Base-by-base conservation (phyloP, 805 yeast genomes). In the Komagataella ulmi region DNA sequence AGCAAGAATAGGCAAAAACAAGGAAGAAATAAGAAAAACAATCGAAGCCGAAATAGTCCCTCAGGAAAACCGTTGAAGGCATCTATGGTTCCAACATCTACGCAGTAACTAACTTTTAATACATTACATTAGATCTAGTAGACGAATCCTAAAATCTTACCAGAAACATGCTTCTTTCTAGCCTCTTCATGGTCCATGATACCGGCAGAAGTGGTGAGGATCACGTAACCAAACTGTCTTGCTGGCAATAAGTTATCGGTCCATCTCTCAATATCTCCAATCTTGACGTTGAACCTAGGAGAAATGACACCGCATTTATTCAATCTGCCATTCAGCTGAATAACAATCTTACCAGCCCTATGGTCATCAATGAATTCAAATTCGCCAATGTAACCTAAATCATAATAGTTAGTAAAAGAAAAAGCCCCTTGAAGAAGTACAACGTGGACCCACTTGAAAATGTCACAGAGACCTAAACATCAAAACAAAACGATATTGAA, bases 101-200 rank as follows among this genome's bases (percentile, higher is more conserved):
- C 40, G 14, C 40, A 14, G 6, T 30, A 30, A 30, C 40, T 10
- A 7, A 44, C 46, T 12, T 19, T 12, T 19, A 44, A n/a, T 19
- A 44, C 19, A 44, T 44, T 19, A 44, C 10, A 17, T 24, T n/a
- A 17, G n/a, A 52, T 61, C 68, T 86, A 90, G 86, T 90, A 90
- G 62, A 90, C 97, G 81, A 88, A 90, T 72, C 97, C 98, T 71
- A 90, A 85, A 76, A 90, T 86, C 84, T 90, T 90, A 76, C 98
- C 98, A 65, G 97, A 88, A 66, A 90, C 97, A 80, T 90, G 97
- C 87, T 90, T 91, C 84, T 97, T 86, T 85, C 96, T 88, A 70
- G 98, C 98, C 81, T 90, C 97, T 82, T 91, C 97, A 81, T 90
- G 98, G 83, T 91, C 97, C 96, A 90, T 89, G 69, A 90, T 90